These are phyloP conservation scores for Boletus sp. DNA, from an alignment of 768 basidiomycete genomes.

Conservation along the genomic window DNA sequence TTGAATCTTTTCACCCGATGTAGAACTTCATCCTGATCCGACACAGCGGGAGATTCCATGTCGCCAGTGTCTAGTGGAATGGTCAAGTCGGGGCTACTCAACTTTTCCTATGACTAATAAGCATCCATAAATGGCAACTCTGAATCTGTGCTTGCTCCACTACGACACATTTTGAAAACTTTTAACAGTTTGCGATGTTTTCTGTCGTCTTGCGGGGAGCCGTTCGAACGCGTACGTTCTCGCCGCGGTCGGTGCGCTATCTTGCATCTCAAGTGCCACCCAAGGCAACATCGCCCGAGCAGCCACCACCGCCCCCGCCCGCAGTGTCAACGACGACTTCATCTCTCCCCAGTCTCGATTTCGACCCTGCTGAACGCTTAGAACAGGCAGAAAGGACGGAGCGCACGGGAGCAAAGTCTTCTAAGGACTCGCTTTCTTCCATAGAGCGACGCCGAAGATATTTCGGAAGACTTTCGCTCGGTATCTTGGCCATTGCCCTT, in stretches of 20 bases:
- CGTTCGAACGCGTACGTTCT: constrained; percentile 16
- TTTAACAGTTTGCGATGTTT: constrained; percentile 22
- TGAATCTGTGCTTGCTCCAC: no score
- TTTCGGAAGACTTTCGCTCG: constrained; percentile 55
- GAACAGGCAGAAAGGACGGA: constrained; percentile 39
- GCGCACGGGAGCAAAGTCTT: constrained; percentile 74
- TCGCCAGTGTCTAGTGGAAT: not conserved
- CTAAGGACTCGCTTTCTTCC: constrained; percentile 73
- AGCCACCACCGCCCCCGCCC: constrained; percentile 5
- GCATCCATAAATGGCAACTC: constrained; percentile 2
- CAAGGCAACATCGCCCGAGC: constrained; percentile 7
- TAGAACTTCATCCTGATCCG: constrained; percentile 23
- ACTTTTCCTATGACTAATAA: constrained; percentile 16
- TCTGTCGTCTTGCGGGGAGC: constrained; percentile 24
- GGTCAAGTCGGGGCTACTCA: no score
- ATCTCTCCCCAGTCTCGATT: constrained; percentile 57
- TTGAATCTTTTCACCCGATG: constrained; percentile 52
- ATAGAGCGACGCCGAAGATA: constrained; percentile 69
- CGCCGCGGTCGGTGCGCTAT: constrained; percentile 20
- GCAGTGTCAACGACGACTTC: constrained; percentile 1
- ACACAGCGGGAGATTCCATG: constrained; percentile 8
- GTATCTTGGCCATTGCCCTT: constrained; percentile 52
- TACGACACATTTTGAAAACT: no score
- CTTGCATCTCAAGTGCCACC: constrained; percentile 22
- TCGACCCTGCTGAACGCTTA: constrained; percentile 50